Evolutionary conservation across 495 filamentous ascomycete genomes (phyloP).

Genomic region (Trichocladium antarcticum): DNA sequence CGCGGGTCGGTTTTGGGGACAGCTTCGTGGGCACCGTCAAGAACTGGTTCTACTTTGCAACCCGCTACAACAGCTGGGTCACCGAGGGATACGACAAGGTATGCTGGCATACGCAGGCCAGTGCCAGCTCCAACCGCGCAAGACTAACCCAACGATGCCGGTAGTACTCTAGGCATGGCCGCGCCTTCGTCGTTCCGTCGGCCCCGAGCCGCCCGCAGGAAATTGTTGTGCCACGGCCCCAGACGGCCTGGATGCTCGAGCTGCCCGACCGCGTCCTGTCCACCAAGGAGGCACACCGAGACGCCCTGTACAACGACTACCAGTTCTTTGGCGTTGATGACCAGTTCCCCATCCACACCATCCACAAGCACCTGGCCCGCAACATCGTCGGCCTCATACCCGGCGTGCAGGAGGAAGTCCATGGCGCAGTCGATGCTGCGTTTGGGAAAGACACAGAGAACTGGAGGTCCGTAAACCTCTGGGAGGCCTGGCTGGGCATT

Average conservation of each 20-base stretch:
- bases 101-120: too few relatives aligned
- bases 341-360: slow-evolving; percentile 22
- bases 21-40: slow-evolving; percentile 20
- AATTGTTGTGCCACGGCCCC: slow-evolving; percentile 27
- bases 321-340: slow-evolving; percentile 26
- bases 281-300: slow-evolving; percentile 22
- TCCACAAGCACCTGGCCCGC: slow-evolving; percentile 30
- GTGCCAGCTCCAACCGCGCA: neutral
- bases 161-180: slow-evolving; percentile 26
- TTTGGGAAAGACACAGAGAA: slow-evolving; percentile 25
- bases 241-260: slow-evolving; percentile 30
- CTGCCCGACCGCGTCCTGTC: slow-evolving; percentile 26
- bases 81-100: slow-evolving; percentile 29
- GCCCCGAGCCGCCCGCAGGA: slow-evolving; percentile 24
- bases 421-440: slow-evolving; percentile 19
- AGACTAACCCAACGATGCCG: neutral
- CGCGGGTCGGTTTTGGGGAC: slow-evolving; percentile 23
- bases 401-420: slow-evolving; percentile 24
- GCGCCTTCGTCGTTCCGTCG: slow-evolving; percentile 24
- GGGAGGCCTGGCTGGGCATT: slow-evolving; percentile 26
- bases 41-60: slow-evolving; percentile 24
- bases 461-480: slow-evolving; percentile 27
- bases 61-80: slow-evolving; percentile 24
- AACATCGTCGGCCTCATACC: slow-evolving; percentile 26
- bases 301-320: slow-evolving; percentile 23